phyloP scores from a whole-genome alignment of 495 filamentous ascomycete genomes.

The Penicillium coprophilum region DNA sequence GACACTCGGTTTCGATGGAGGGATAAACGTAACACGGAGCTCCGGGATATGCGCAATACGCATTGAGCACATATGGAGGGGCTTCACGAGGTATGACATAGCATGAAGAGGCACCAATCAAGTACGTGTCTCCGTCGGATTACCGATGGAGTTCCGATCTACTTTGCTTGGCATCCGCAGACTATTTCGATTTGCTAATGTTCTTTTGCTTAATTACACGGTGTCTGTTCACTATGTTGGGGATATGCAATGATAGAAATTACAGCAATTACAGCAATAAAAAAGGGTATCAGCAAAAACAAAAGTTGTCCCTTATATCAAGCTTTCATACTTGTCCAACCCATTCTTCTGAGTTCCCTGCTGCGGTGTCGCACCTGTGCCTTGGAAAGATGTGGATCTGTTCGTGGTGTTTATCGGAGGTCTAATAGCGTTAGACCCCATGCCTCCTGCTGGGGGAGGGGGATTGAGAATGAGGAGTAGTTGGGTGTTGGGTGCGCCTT shows the following conservation, averaged over 20 bases:
- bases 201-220: neutral
- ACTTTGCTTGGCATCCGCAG: conserved; percentile 13
- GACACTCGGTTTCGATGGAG: conserved; percentile 20
- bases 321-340: conserved; percentile 78
- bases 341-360: conserved; percentile 49
- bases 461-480: conserved; percentile 49
- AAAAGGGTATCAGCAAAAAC: conserved; percentile 5
- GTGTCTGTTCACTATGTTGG: neutral
- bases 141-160: conserved; percentile 11
- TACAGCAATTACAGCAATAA: conserved; percentile 11
- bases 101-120: conserved; percentile 17
- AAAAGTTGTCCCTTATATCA: conserved; percentile 52
- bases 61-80: conserved; percentile 27
- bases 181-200: neutral
- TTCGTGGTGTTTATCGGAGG: conserved; percentile 23
- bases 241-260: conserved; percentile 6
- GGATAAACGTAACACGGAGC: conserved; percentile 32
- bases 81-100: conserved; percentile 26
- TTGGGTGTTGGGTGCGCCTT: conserved; percentile 31
- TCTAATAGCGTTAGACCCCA: conserved; percentile 17
- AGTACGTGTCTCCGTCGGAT: conserved; percentile 11
- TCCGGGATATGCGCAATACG: conserved; percentile 35
- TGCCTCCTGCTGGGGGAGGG: conserved; percentile 39
- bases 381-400: conserved; percentile 20
- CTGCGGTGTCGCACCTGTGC: conserved; percentile 30